phyloP scores from a whole-genome alignment of 331 rosid species.

The Quercus phellos region DNA sequence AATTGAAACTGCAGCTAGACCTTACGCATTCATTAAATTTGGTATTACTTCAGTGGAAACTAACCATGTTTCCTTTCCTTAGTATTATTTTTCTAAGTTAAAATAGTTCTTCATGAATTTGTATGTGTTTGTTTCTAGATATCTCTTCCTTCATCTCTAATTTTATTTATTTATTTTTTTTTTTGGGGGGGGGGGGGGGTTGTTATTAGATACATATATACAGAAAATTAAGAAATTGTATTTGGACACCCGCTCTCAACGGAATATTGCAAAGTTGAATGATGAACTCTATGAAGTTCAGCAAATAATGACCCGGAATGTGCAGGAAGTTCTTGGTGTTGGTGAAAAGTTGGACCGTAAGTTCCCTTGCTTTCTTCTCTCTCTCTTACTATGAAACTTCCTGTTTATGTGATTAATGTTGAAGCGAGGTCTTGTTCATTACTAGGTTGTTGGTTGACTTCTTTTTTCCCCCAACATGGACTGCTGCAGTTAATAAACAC shows the following conservation, averaged over 20 bases:
- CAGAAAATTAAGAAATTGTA: conserved; percentile 95
- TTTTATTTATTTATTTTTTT: not conserved
- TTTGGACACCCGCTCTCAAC: conserved; percentile 92
- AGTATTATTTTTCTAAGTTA: not conserved
- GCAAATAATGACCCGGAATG: conserved; percentile 98
- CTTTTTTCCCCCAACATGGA: not conserved
- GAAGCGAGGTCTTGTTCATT: not conserved
- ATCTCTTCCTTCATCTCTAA: conserved; percentile 27
- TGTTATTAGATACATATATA: conserved; percentile 64
- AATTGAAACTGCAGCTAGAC: conserved; percentile 97
- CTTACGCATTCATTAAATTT: conserved; percentile 94
- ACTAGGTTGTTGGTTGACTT: not conserved
- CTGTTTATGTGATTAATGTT: too few species aligned
- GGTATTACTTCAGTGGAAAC: conserved; percentile 37
- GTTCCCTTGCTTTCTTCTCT: conserved; percentile 26
- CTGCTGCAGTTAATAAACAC: not conserved
- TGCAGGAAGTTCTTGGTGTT: conserved; percentile 99
- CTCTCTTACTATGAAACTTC: not conserved
- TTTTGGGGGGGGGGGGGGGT: not conserved
- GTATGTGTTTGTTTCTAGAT: not conserved
- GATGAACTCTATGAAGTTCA: conserved; percentile 98
- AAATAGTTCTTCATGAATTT: not conserved
- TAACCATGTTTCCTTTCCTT: not conserved
- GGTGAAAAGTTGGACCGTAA: conserved; percentile 99
- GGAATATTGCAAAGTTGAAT: conserved; percentile 91